Evolutionary conservation across 768 basidiomycete species (phyloP), one percentile per base, ranked within the genome.

Genomic region (Gloeopeniophorella convolvens): DNA sequence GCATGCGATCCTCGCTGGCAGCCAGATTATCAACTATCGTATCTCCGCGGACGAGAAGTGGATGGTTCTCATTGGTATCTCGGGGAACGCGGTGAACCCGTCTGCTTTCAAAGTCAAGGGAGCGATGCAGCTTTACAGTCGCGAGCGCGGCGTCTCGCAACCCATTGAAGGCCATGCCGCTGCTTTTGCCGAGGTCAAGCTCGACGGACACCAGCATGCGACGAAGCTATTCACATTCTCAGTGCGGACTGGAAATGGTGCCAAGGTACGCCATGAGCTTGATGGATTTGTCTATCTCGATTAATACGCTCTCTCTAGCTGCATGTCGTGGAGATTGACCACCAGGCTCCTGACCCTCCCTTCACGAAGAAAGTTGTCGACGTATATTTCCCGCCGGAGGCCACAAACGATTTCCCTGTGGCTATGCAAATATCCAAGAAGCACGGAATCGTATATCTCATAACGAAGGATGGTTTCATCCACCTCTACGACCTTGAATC

Each of bases 61-160:
- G 95, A 78, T 95, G 33, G 94, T 97, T 23, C 77, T 99, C 48
- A 80, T 98, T 55, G 95, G 95, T 41, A 99, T 98, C 59, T 85
- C 91, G 1, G 86, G 87, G 34, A 93, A 93, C 68, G 72, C 87
- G 4, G 85, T 85, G 37, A 94, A 94, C 68, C 92, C 93, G 5
- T 88, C 86, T 28, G 91, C 89, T 0, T 99, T 99, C 83, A 95
- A 94, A 72, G 89, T 98, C 69, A 98, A 98, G 73, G 95, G 95
- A 23, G 79, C 89, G 5, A 95, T 99, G 87, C 95, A 98, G 68
- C 72, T 99, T 16, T 99, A 95, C 70, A 94, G 87, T 65, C 73
- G 82, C 53, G 93, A 95, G 54, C 76, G 95, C 13, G 84, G 84
- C 18, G 91, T 99, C 59, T 92, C 87, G 62, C 95, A 99, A 70